These are phyloP conservation scores for Buddleja alternifolia DNA, from an alignment of 257 asterid species.

Conservation along the genomic window DNA sequence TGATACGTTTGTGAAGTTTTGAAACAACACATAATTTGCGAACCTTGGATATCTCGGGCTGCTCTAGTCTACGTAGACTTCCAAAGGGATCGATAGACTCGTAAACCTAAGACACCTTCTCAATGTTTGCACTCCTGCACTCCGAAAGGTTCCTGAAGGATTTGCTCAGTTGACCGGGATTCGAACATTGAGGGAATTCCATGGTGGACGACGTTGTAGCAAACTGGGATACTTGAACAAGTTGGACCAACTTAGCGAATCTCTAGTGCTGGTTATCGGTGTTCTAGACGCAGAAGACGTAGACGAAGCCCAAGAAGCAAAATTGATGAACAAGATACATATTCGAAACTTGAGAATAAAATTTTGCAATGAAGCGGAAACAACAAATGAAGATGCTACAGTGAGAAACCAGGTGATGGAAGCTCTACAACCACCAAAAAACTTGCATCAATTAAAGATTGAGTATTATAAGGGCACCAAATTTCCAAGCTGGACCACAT, in stretches of 20 bases:
- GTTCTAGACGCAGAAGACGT: too few species aligned
- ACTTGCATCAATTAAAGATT: not conserved
- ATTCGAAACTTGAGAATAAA: not conserved
- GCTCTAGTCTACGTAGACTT: not conserved
- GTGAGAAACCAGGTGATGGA: not conserved
- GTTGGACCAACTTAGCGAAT: conserved; percentile 8
- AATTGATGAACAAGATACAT: too few species aligned
- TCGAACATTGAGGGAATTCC: not conserved
- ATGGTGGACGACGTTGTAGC: not conserved
- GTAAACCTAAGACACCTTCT: conserved; percentile 24
- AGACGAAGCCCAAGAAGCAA: too few species aligned
- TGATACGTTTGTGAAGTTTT: too few species aligned
- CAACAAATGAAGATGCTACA: not conserved
- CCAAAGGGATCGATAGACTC: conserved; percentile 31
- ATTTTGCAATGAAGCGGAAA: too few species aligned
- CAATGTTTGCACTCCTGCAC: not conserved
- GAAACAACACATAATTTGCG: conserved; percentile 26
- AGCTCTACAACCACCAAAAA: conserved; percentile 24
- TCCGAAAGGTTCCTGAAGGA: conserved; percentile 5
- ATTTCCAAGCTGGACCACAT: conserved; percentile 31
- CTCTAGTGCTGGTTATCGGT: too few species aligned
- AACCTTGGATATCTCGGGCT: conserved; percentile 16
- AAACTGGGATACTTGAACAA: conserved; percentile 21
- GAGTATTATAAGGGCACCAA: conserved; percentile 14
- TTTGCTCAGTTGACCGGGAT: conserved; percentile 13